Conservation (phyloP, 2,329 filamentous ascomycete genomes). For the Whalleya microplaca region DNA sequence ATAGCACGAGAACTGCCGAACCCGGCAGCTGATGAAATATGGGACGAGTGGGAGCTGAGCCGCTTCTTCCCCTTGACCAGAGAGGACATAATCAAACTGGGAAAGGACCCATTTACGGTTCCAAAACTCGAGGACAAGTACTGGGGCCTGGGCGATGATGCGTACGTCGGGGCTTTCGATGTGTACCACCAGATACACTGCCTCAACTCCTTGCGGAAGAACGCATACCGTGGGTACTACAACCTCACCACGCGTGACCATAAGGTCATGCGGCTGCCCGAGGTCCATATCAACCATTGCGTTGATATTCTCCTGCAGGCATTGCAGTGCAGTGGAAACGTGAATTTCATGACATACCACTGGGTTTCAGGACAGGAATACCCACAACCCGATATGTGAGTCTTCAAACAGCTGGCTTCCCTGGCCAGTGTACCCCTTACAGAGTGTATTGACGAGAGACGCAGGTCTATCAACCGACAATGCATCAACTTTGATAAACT, state of each 20-base stretch:
- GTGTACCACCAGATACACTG: conserved; percentile 40
- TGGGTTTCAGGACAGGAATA: too few relatives aligned
- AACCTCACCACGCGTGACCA: conserved; percentile 23
- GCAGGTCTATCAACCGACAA: too few relatives aligned
- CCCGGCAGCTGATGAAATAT: conserved; percentile 31
- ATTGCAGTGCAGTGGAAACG: too few relatives aligned
- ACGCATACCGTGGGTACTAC: conserved; percentile 33
- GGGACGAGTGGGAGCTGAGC: conserved; percentile 37
- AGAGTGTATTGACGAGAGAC: too few relatives aligned
- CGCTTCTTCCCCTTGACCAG: conserved; percentile 33
- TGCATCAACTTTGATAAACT: too few relatives aligned
- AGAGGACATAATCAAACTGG: conserved; percentile 34
- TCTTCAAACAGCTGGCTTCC: too few relatives aligned
- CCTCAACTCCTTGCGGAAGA: conserved; percentile 37
- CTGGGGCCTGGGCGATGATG: conserved; percentile 39
- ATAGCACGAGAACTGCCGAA: conserved; percentile 38
- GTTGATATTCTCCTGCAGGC: too few relatives aligned
- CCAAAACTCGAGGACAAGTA: conserved; percentile 33
- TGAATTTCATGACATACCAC: too few relatives aligned
- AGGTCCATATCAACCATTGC: too few relatives aligned
- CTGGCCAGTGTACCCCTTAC: too few relatives aligned
- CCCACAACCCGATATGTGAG: too few relatives aligned
- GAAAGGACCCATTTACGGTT: conserved; percentile 35
- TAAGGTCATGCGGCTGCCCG: conserved; percentile 13
- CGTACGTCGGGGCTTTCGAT: conserved; percentile 39